Evolutionary conservation across 2,329 filamentous ascomycete genomes (phyloP), one percentile per base, ranked within the genome.

Genomic region (Trichoderma atrobrunneum): DNA sequence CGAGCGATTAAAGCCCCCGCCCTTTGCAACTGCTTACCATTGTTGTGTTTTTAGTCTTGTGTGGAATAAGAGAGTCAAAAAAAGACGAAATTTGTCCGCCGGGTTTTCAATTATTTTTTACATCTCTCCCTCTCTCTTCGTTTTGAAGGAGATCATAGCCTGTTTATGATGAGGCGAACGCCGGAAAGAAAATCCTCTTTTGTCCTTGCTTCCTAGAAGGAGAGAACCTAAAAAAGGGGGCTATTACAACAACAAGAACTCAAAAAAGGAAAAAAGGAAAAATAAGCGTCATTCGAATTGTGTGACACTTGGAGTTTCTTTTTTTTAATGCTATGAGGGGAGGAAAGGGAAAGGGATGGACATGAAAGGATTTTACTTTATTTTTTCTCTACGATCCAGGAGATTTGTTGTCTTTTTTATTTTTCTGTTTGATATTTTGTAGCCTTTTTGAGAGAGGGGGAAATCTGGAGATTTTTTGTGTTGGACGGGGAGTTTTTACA

Each of bases 1-100:
- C 62, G 63, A 61, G 70, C 62, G 66, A 66, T 51, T 59, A 14
- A 43, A 70, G 43, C 48, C 57, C 30, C 32, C 62, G 34, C 70
- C 62, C 51, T 71, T 43, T 71, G 70, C 48, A 66, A 43, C 26
- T 54, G 66, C 66, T 70, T 70, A 70, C 39, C 36, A 54, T 59
- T 57, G 59, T 26, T 43, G 32, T 60, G 26, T 71, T 36, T 67
- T 66, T 64, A 60, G 56, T 62, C 36, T 54, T 56, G 56, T 67
- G 24, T 62, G 70, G 70, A 72, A 61, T 56, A 60, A 34, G 39
- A 59, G 51, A 34, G 56, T 48, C n/a, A 36, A 54, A 54, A 26
- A 62, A 30, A 56, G 56, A 59, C 64, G 43, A 62, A 62, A 32
- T 26, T 32, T 56, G 21, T 61, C 59, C 26, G 70, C 63, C 48